These are phyloP conservation scores for Gastrodia elata DNA, from an alignment of 106 monocot species.

Conservation along the genomic window DNA sequence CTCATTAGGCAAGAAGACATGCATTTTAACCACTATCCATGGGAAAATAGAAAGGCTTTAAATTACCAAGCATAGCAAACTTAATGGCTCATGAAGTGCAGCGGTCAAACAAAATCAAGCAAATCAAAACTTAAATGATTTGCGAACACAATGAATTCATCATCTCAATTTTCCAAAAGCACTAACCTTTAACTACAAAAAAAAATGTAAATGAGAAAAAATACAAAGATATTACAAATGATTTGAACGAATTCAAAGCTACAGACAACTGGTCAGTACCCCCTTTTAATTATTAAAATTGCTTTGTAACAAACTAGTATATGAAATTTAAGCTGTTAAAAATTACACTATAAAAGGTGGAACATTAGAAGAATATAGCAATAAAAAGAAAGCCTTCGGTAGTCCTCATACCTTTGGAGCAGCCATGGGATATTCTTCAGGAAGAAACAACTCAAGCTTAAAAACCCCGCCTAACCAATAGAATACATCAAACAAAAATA, in stretches of 20 bases:
- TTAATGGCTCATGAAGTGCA: background rate
- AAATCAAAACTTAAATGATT: background rate
- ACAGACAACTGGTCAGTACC: background rate
- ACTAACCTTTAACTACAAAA: background rate
- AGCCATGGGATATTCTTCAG: conserved; percentile 97
- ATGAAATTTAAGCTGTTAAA: background rate
- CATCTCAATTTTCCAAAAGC: background rate
- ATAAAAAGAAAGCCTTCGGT: background rate
- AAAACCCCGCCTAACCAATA: conserved; percentile 65
- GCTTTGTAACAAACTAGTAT: background rate
- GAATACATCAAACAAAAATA: conserved; percentile 4
- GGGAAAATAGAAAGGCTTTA: background rate
- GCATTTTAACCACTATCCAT: background rate
- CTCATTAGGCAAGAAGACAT: background rate
- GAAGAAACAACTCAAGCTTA: conserved; percentile 90
- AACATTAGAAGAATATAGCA: background rate
- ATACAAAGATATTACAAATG: background rate
- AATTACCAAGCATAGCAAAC: background rate
- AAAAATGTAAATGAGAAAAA: background rate
- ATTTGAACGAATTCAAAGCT: background rate
- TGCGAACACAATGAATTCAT: background rate
- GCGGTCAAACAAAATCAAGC: background rate
- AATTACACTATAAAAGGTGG: background rate
- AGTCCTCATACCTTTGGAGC: conserved; percentile 67
- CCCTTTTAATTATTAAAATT: background rate